A percentile compares a stretch with the other conserved stretches of the same genome.
phyloP scores from a whole-genome alignment of 2,329 filamentous ascomycete species.

The Scopulariopsis brevicaulis region DNA sequence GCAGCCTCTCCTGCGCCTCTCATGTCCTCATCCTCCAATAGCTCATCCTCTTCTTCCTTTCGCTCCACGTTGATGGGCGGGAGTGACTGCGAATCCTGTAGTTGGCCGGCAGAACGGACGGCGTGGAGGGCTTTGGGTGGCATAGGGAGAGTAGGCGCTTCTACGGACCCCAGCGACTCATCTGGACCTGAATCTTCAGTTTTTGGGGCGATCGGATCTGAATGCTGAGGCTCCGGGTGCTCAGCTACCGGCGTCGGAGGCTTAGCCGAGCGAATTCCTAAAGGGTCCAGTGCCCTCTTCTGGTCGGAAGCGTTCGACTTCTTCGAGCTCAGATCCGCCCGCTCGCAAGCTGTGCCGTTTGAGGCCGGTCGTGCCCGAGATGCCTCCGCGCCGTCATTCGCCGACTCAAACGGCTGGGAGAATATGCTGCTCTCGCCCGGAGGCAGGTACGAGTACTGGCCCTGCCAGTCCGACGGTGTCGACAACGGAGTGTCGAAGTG shows the following conservation, averaged over 20 bases:
- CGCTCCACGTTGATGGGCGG: not conserved
- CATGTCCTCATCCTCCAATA: slow-evolving; percentile 47
- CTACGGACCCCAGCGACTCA: slow-evolving; percentile 25
- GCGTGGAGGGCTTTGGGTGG: slow-evolving; percentile 19
- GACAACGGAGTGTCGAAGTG: slow-evolving; percentile 38
- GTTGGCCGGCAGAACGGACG: not conserved
- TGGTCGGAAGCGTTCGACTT: not conserved
- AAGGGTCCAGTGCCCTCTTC: slow-evolving; percentile 22
- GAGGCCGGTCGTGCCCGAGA: slow-evolving; percentile 22
- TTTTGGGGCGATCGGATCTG: slow-evolving; percentile 19
- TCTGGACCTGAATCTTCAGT: slow-evolving; percentile 22
- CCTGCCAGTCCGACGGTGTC: slow-evolving; percentile 45
- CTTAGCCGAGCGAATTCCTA: slow-evolving; percentile 28
- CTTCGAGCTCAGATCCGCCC: slow-evolving; percentile 53
- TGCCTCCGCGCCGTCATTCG: slow-evolving; percentile 20
- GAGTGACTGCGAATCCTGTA: not conserved
- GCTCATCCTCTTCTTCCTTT: slow-evolving; percentile 39
- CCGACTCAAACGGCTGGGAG: slow-evolving; percentile 30
- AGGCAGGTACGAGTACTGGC: slow-evolving; percentile 38
- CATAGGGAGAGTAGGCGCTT: slow-evolving; percentile 25
- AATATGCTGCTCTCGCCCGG: slow-evolving; percentile 32
- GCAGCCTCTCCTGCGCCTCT: slow-evolving; percentile 7
- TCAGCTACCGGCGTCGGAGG: slow-evolving; percentile 25
- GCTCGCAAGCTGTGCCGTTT: slow-evolving; percentile 20
- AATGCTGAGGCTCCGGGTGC: slow-evolving; percentile 14